Base-by-base conservation (phyloP, 139 green algal species). In the Limnomonas spitsbergensis region DNA sequence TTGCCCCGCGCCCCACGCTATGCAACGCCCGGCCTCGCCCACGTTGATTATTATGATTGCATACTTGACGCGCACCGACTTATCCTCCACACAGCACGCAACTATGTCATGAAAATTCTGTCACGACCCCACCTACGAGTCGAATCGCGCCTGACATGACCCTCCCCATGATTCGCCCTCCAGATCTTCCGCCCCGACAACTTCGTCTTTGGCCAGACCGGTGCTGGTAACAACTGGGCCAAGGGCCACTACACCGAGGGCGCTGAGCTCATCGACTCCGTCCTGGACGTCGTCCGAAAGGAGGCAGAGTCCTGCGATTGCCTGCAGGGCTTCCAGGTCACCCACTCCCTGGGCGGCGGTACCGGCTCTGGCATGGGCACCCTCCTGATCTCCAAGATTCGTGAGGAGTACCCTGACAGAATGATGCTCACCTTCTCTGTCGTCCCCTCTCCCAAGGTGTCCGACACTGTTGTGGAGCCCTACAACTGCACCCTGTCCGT, bases 371-470 rank as follows among this genome's bases (percentile, higher is more conserved):
- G 95, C 83, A 98, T 99, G 95, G 95, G 95, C 72, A 98, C 95
- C 20, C 92, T 99, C n/a, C 91, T 99, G 26, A 98, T 99, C 87
- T 95, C 87, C 80, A 98, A 98, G 90, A 97, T 99, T 73, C 91
- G 95, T 42, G 95, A 98, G 90, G 95, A 98, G 87, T 98, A 98
- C 90, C 92, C 93, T 61, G 95, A 98, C 87, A 91, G 95, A 78
- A 99, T 99, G 94, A 98, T 99, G 96, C 83, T 96, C 40, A 99
- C 95, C 79, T 99, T 99, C 90, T 98, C 95, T 1, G 96, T 99
- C 27, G 95, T 99, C 76, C 96, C 96, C 29, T 99, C 94, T 52
- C 96, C 96, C 79, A 99, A 99, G 90, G 94, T 99, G 87, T 99
- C 95, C 34, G 96, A 99, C 90, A 99, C 96, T 7, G 96, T 99